These are phyloP conservation scores for Nitzschia sp. DNA, from an alignment of 108 stramenopile species.

Conservation along the genomic window DNA sequence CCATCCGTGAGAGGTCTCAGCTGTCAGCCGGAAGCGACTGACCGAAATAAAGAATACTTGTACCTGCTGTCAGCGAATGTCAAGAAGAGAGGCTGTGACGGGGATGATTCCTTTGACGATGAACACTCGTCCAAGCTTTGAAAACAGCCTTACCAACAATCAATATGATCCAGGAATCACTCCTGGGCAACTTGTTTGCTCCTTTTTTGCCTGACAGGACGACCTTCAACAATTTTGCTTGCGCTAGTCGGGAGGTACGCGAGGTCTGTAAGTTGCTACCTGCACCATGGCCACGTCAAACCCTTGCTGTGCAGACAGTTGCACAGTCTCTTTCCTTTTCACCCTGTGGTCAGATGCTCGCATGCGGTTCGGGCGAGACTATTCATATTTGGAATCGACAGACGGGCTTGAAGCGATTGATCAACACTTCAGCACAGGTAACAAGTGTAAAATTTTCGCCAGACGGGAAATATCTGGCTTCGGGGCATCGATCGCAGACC, in stretches of 20 bases:
- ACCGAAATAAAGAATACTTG: no score
- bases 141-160: neutral
- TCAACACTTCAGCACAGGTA: neutral
- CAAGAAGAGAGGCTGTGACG: neutral
- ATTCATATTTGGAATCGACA: neutral
- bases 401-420: neutral
- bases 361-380: neutral
- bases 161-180: neutral
- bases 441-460: neutral
- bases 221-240: constrained; percentile 4
- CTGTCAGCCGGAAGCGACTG: no score
- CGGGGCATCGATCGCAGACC: neutral
- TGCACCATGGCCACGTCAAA: neutral
- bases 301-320: neutral
- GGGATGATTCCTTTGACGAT: neutral
- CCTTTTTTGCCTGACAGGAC: neutral
- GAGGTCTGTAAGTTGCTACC: neutral
- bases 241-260: neutral
- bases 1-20: neutral
- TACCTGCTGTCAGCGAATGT: neutral
- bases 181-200: neutral
- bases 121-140: neutral
- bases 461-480: neutral
- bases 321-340: neutral
- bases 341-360: neutral